Base-by-base conservation (phyloP, 345 rosid species). In the Gossypium stocksii region DNA sequence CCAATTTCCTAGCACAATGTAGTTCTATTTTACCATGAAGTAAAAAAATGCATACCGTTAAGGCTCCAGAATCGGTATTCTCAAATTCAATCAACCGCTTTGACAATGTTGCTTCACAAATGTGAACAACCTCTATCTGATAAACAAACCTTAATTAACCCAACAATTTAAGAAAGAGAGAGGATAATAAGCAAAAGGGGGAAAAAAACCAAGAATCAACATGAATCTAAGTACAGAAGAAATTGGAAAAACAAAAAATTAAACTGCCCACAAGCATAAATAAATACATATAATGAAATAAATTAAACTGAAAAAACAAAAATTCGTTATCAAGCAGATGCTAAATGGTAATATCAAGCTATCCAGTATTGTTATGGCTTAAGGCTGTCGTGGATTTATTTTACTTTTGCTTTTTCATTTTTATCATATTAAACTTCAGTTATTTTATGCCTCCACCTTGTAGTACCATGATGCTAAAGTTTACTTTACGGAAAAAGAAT, bases 51-150 rank as follows among this genome's bases (percentile, higher is more conserved):
- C 87, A 78, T 87, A 95, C 99, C 81, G 87, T 93, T 78, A 93
- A 88, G 83, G 85, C 88, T 69, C 93, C 94, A 23, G 99, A 84
- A 59, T 93, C 91, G 0, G 98, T 93, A 73, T 84, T 83, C 88
- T 87, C 94, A 78, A 95, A 95, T 84, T 95, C 99, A 78, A 81
- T 74, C 85, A 95, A 84, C 57, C 99, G 84, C 86, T 95, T 95
- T 74, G 93, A 85, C 79, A 93, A 78, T 19, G 99, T 95, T 83
- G 97, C 93, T 84, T 90, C 99, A 79, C 97, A 93, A 77, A 95
- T 79, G 80, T 95, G 98, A 77, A 92, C 97, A 84, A 89, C 69
- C 73, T 83, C 83, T 74, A 89, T 85, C 98, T 94, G 87, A 73
- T 78, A 71, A 43, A 61, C 44, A 38, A 27, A 22, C 17, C 71